These are phyloP conservation scores for Debaryomyces coudertii DNA, from an alignment of 1,139 yeast species.

Conservation along the genomic window DNA sequence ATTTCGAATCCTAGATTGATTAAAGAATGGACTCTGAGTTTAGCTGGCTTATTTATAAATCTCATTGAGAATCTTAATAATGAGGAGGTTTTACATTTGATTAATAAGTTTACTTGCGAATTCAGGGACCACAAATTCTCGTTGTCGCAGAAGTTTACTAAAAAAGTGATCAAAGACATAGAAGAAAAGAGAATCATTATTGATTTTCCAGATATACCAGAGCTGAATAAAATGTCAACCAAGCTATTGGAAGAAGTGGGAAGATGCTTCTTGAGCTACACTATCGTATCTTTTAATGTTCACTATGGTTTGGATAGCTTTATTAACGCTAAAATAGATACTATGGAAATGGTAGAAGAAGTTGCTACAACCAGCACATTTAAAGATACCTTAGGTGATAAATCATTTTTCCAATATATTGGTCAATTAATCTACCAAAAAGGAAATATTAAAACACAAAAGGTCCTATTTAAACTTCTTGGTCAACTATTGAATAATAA, in stretches of 20 bases:
- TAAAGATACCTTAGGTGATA: background rate
- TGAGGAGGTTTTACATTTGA: conserved; percentile 17
- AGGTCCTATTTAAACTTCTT: background rate
- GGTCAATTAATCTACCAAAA: conserved; percentile 3
- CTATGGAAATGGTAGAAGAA: conserved; percentile 10
- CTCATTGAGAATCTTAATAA: conserved; percentile 20
- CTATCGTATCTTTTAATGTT: conserved; percentile 14
- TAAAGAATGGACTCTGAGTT: conserved; percentile 17
- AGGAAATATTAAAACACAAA: background rate
- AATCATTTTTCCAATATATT: background rate
- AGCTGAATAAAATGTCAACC: background rate
- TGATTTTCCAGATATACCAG: background rate
- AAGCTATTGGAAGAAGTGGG: conserved; percentile 12
- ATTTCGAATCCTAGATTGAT: conserved; percentile 12
- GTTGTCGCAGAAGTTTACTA: conserved; percentile 5
- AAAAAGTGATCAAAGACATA: conserved; percentile 1
- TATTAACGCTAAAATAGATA: conserved; percentile 18
- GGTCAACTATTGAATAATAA: conserved; percentile 1
- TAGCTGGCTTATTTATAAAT: conserved; percentile 15
- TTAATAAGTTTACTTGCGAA: conserved; percentile 13
- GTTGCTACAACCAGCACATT: conserved; percentile 1
- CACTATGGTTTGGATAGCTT: conserved; percentile 18
- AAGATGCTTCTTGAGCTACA: conserved; percentile 13
- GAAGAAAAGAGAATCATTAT: background rate
- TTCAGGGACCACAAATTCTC: conserved; percentile 11